phyloP scores from a whole-genome alignment of 257 asterid genomes.

The Parsonsia alboflavescens region DNA sequence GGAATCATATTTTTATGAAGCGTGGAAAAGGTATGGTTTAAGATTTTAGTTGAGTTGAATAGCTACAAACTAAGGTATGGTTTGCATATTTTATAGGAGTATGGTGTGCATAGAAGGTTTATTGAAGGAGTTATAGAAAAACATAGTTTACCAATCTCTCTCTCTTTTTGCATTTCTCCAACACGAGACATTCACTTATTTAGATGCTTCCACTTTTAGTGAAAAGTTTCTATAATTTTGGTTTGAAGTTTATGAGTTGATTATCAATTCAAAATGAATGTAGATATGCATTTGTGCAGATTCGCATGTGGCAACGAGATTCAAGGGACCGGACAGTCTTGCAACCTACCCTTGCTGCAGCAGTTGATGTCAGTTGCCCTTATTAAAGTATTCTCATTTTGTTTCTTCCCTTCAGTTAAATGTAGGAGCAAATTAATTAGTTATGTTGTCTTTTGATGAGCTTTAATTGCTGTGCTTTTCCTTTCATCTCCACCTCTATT shows the following conservation, averaged over 20 bases:
- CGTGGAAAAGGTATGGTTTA: not conserved
- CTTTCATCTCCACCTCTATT: not conserved
- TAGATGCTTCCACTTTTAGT: not conserved
- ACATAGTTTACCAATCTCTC: not conserved
- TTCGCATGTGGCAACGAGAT: conserved; percentile 94
- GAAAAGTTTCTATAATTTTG: not conserved
- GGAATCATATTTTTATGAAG: not conserved
- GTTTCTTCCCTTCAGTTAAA: conserved; percentile 1
- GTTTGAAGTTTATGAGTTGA: not conserved
- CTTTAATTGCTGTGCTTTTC: not conserved
- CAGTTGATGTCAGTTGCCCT: conserved; percentile 70
- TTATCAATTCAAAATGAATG: not conserved
- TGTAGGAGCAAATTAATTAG: not conserved
- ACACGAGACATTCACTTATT: not conserved
- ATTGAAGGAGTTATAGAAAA: too few species aligned
- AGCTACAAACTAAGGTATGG: not conserved
- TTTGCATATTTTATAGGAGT: not conserved
- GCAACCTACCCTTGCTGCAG: conserved; percentile 97
- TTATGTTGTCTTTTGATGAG: not conserved
- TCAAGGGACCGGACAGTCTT: conserved; percentile 84
- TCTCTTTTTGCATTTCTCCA: not conserved
- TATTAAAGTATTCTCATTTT: conserved; percentile 5
- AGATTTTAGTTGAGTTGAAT: not conserved
- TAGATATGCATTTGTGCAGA: conserved; percentile 36
- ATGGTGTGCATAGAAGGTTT: not conserved